Evolutionary conservation across 768 basidiomycete genomes (phyloP).

Genomic region (Lactifluus echinatus): DNA sequence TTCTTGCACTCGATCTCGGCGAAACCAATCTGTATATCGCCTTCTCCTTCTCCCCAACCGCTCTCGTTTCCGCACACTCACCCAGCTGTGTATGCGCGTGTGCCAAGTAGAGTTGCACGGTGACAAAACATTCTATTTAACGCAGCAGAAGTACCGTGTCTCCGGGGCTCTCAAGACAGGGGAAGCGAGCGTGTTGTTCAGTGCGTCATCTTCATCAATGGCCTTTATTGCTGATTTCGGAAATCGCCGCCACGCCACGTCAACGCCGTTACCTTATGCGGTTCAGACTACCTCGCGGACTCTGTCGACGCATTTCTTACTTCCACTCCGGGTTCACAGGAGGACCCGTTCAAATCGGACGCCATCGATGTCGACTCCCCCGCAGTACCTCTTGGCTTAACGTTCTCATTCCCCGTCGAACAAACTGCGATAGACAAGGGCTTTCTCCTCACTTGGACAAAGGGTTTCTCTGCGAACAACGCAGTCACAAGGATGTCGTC

Average conservation of each 20-base stretch:
- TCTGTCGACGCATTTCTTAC: constrained; percentile 95
- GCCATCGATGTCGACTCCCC: constrained; percentile 33
- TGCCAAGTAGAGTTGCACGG: constrained; percentile 92
- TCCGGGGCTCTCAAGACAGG: constrained; percentile 91
- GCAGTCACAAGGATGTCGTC: constrained; percentile 83
- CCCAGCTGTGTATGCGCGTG: constrained; percentile 57
- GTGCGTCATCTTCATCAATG: constrained; percentile 35
- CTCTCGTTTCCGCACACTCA: constrained; percentile 7
- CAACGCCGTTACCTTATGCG: no score
- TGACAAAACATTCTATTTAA: constrained; percentile 78
- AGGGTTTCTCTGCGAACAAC: constrained; percentile 90
- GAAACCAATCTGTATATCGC: constrained; percentile 87
- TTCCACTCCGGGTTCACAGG: constrained; percentile 26
- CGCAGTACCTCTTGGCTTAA: constrained; percentile 69
- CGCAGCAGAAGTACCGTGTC: constrained; percentile 95
- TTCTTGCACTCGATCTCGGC: constrained; percentile 92
- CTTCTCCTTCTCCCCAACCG: neutral
- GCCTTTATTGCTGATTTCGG: neutral
- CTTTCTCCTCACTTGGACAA: constrained; percentile 89
- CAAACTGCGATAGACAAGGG: constrained; percentile 90
- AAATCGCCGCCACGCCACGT: neutral
- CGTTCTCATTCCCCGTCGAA: constrained; percentile 96
- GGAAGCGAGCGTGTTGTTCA: constrained; percentile 79
- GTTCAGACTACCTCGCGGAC: constrained; percentile 92
- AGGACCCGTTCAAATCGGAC: neutral